Conservation (phyloP, 1,139 yeast genomes). For the Candida glucosophila region DNA sequence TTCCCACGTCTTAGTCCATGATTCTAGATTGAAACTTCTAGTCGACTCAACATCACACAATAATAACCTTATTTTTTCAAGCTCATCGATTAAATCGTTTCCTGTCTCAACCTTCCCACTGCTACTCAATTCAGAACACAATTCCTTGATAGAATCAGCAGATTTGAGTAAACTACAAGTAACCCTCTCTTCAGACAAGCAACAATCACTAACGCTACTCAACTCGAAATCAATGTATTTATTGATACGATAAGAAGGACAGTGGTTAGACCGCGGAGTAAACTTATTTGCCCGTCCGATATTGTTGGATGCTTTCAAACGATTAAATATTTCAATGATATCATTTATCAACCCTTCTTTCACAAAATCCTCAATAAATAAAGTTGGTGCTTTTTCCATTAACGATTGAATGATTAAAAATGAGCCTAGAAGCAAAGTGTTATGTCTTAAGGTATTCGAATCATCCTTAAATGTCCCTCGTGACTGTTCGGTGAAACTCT, state of each 20-base stretch:
- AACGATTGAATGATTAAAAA: constrained; percentile 42
- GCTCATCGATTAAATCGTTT: constrained; percentile 12
- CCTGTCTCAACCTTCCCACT: constrained; percentile 6
- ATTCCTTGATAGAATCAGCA: constrained; percentile 13
- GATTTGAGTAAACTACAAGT: constrained; percentile 12
- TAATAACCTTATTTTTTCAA: constrained; percentile 10
- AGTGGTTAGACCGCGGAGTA: constrained; percentile 2
- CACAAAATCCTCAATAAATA: constrained; percentile 43
- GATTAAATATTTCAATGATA: constrained; percentile 17
- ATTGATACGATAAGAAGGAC: constrained; percentile 12
- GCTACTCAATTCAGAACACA: constrained; percentile 11
- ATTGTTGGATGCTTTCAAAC: no score
- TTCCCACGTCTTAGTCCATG: constrained; percentile 44
- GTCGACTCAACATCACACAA: constrained; percentile 7
- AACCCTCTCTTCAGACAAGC: constrained; percentile 13
- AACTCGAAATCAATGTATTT: constrained; percentile 27
- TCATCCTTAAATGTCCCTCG: constrained; percentile 8
- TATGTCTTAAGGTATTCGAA: constrained; percentile 13
- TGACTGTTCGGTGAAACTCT: background rate
- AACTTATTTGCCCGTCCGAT: no score
- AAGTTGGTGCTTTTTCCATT: constrained; percentile 34
- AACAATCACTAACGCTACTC: constrained; percentile 19
- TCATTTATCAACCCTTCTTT: constrained; percentile 69
- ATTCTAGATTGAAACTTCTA: constrained; percentile 14
- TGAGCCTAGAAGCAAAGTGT: constrained; percentile 43